Conservation (phyloP, 345 rosid species). For the Gossypium longicalyx region DNA sequence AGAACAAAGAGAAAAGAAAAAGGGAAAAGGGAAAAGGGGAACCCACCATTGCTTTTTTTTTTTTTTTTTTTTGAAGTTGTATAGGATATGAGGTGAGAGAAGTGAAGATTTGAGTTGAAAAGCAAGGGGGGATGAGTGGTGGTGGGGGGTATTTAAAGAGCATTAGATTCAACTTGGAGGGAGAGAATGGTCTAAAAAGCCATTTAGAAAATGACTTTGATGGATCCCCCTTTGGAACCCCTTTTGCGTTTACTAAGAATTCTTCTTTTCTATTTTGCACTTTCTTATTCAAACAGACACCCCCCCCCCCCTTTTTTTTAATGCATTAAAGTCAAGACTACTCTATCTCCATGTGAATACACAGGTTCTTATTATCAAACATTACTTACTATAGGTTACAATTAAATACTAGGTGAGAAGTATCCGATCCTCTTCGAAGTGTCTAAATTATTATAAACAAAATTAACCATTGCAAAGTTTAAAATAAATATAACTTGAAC, state of each 20-base stretch:
- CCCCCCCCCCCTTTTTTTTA: not conserved
- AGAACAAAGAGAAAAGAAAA: not conserved
- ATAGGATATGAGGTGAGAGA: slow-evolving; percentile 24
- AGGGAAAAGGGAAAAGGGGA: slow-evolving; percentile 21
- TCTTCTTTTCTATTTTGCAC: not conserved
- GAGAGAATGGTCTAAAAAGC: slow-evolving; percentile 32
- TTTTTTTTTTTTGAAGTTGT: slow-evolving; percentile 13
- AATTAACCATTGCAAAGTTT: no score
- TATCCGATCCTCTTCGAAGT: not conserved
- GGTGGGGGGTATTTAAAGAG: slow-evolving; percentile 42
- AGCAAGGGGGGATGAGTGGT: slow-evolving; percentile 24
- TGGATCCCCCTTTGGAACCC: slow-evolving; percentile 1
- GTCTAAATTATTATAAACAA: no score
- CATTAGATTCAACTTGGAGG: slow-evolving; percentile 30
- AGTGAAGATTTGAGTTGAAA: slow-evolving; percentile 23
- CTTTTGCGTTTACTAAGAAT: slow-evolving; percentile 4
- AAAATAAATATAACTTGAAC: no score
- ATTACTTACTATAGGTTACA: not conserved
- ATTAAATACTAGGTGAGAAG: not conserved
- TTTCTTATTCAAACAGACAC: not conserved
- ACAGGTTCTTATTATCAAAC: not conserved
- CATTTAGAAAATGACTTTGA: slow-evolving; percentile 44
- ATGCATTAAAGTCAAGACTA: not conserved
- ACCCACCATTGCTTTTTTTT: slow-evolving; percentile 50
- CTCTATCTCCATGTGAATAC: not conserved